Percentiles rank a stretch among this genome's conserved stretches.
Conservation (phyloP, 345 rosid genomes). For the Citrus maxima region DNA sequence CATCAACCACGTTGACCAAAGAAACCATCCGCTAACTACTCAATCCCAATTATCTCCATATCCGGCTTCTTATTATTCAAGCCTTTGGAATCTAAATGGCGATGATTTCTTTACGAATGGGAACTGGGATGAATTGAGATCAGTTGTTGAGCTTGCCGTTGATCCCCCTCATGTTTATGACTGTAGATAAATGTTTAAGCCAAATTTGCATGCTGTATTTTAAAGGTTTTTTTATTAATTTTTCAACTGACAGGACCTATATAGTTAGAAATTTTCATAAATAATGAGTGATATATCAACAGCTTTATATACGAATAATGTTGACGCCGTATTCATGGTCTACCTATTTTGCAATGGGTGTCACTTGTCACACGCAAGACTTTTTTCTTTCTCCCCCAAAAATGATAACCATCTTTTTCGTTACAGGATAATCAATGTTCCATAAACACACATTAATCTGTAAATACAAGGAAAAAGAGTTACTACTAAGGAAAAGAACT, state of each 20-base stretch:
- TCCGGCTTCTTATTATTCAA: constrained; percentile 19
- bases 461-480: no score
- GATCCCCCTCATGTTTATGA: constrained; percentile 16
- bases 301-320: no score
- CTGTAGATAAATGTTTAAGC: constrained; percentile 12
- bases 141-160: constrained; percentile 43
- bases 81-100: constrained; percentile 34
- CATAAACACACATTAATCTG: no score
- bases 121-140: constrained; percentile 72
- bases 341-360: no score
- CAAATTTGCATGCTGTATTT: background rate
- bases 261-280: background rate
- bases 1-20: constrained; percentile 15
- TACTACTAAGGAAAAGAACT: no score
- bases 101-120: constrained; percentile 43
- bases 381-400: no score
- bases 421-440: no score
- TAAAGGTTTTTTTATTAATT: background rate
- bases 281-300: background rate
- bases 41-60: constrained; percentile 22
- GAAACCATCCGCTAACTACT: constrained; percentile 17
- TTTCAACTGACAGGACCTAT: background rate
- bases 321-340: no score
- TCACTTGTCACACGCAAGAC: no score
- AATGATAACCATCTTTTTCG: no score